Evolutionary conservation across 2,329 filamentous ascomycete species (phyloP).

Genomic region (Zymoseptoria ardabiliae): DNA sequence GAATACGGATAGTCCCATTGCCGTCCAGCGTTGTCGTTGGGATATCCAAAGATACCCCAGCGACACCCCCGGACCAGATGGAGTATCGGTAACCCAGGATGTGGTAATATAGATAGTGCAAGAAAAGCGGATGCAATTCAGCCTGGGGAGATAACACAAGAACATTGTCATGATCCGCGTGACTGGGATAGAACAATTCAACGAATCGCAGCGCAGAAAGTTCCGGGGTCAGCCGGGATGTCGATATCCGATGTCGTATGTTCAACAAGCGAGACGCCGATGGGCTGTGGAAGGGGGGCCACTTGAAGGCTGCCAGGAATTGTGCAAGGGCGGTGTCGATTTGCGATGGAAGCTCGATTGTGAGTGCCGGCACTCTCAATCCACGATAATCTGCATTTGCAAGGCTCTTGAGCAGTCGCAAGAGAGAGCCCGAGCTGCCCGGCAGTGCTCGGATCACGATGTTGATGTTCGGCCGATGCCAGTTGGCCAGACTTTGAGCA

Average conservation of each 20-base stretch:
- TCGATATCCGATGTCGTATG: conserved; percentile 65
- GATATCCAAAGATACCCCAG: conserved; percentile 74
- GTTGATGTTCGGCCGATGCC: conserved; percentile 72
- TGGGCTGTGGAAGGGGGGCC: conserved; percentile 53
- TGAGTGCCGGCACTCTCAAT: conserved; percentile 63
- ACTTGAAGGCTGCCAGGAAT: conserved; percentile 58
- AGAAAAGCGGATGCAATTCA: conserved; percentile 74
- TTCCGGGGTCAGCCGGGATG: conserved; percentile 53
- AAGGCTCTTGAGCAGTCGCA: conserved; percentile 71
- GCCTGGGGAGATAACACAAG: conserved; percentile 76
- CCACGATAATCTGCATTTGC: conserved; percentile 67
- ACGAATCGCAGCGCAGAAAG: conserved; percentile 69
- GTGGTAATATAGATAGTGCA: conserved; percentile 75
- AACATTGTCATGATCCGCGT: conserved; percentile 60
- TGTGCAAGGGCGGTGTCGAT: conserved; percentile 58
- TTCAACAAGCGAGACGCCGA: conserved; percentile 49
- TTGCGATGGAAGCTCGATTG: conserved; percentile 69
- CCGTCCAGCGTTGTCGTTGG: conserved; percentile 60
- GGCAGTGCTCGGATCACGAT: conserved; percentile 73
- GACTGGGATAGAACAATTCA: conserved; percentile 78
- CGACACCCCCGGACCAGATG: conserved; percentile 45
- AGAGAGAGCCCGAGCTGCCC: conserved; percentile 64
- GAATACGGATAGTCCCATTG: conserved; percentile 46
- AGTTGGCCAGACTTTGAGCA: conserved; percentile 61
- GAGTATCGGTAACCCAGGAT: conserved; percentile 75